phyloP scores from a whole-genome alignment of 2,329 filamentous ascomycete genomes.

The Aspergillus persii region DNA sequence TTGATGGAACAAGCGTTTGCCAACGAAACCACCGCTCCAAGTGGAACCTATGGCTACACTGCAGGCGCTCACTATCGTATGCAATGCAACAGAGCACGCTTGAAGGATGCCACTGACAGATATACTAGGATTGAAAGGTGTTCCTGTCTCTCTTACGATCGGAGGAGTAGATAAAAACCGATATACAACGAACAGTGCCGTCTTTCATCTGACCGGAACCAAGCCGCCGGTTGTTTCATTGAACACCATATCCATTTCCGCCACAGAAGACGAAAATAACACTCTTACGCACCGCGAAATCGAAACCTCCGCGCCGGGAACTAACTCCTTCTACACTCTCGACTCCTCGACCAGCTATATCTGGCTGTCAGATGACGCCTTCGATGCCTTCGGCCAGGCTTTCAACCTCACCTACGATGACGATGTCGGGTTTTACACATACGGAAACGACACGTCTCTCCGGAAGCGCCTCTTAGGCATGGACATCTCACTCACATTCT shows the following conservation, averaged over 20 bases:
- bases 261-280: background rate
- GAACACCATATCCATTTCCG: background rate
- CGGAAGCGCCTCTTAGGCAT: background rate
- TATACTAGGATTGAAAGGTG: background rate
- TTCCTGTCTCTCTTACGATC: background rate
- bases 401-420: conserved; percentile 2
- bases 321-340: background rate
- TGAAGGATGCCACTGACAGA: no score
- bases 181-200: background rate
- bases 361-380: background rate
- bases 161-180: background rate
- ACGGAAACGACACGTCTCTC: background rate
- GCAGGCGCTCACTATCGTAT: conserved; percentile 2
- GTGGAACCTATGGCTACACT: background rate
- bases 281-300: background rate
- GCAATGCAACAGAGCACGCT: background rate
- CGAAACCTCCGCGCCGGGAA: background rate
- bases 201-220: background rate
- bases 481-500: background rate
- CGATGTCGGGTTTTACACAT: background rate
- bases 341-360: background rate
- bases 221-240: background rate
- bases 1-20: background rate
- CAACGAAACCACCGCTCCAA: background rate
- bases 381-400: background rate